Evolutionary conservation across 164 flowering plant genomes (phyloP).

Genomic region (Piper longum): DNA sequence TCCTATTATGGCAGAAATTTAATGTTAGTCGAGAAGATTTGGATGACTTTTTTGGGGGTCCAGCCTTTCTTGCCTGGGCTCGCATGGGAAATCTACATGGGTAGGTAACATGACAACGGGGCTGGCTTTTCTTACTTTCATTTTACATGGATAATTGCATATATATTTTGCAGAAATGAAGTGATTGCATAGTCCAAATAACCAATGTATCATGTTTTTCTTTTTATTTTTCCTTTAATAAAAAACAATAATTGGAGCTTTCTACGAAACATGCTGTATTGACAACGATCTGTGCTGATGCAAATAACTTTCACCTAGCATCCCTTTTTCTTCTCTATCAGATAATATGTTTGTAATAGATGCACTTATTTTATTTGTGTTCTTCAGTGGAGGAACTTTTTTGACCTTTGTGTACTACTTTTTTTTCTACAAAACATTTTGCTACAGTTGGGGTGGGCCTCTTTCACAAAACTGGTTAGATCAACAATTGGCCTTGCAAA

Average conservation of each 20-base stretch:
- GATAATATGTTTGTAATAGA: background rate
- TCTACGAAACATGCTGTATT: background rate
- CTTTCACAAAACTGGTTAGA: constrained; percentile 79
- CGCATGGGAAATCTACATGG: constrained; percentile 97
- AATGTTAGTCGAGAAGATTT: constrained; percentile 51
- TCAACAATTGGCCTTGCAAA: constrained; percentile 70
- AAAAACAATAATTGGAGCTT: background rate
- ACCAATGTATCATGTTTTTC: too few species aligned
- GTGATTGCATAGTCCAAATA: too few species aligned
- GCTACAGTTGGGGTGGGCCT: constrained; percentile 94
- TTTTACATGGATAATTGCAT: background rate
- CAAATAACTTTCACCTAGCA: too few species aligned
- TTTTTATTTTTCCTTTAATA: too few species aligned
- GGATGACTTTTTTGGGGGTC: constrained; percentile 88
- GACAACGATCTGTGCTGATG: background rate
- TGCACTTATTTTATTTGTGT: background rate
- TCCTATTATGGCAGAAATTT: constrained; percentile 34
- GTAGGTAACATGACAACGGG: constrained; percentile 24
- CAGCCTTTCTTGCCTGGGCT: constrained; percentile 99
- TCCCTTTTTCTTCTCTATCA: background rate
- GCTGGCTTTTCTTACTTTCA: background rate
- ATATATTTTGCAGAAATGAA: background rate
- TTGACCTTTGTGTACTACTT: background rate
- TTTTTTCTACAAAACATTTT: background rate
- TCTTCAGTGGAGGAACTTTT: background rate